Evolutionary conservation across 2,329 filamentous ascomycete species (phyloP).

Genomic region (Akanthomyces dipterigenus): DNA sequence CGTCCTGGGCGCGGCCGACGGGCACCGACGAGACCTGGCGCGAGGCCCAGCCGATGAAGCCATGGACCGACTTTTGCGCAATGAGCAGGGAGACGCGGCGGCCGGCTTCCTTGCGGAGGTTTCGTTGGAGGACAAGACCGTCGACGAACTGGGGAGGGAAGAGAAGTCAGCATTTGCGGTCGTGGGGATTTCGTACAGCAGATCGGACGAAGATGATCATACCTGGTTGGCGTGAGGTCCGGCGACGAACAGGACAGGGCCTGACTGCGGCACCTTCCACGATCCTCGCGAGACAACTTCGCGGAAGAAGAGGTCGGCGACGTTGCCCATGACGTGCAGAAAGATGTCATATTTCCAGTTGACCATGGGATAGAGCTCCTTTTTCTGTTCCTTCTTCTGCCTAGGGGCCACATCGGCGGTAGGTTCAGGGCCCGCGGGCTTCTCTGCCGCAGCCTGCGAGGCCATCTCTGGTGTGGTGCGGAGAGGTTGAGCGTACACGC

Average conservation of each 20-base stretch:
- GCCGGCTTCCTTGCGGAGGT: constrained; percentile 76
- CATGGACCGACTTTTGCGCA: constrained; percentile 89
- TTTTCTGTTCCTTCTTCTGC: constrained; percentile 22
- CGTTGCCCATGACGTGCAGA: constrained; percentile 69
- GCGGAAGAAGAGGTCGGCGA: constrained; percentile 95
- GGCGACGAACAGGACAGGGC: constrained; percentile 90
- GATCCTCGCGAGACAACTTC: constrained; percentile 92
- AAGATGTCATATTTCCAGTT: constrained; percentile 72
- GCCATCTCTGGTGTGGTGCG: background rate
- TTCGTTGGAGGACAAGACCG: constrained; percentile 85
- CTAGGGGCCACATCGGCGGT: background rate
- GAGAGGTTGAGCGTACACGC: background rate
- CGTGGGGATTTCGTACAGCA: too few relatives aligned
- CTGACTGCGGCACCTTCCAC: constrained; percentile 86
- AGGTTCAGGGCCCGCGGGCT: background rate
- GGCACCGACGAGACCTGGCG: constrained; percentile 81
- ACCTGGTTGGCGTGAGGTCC: constrained; percentile 96
- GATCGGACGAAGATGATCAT: constrained; percentile 22
- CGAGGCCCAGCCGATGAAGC: constrained; percentile 86
- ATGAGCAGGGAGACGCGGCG: constrained; percentile 89
- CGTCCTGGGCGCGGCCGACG: constrained; percentile 88
- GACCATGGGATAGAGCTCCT: constrained; percentile 62
- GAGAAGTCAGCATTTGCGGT: background rate
- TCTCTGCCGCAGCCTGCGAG: constrained; percentile 2
- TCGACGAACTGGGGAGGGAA: constrained; percentile 70